Evolutionary conservation across 2,329 filamentous ascomycete genomes (phyloP).

Genomic region (Coleophoma cylindrospora): DNA sequence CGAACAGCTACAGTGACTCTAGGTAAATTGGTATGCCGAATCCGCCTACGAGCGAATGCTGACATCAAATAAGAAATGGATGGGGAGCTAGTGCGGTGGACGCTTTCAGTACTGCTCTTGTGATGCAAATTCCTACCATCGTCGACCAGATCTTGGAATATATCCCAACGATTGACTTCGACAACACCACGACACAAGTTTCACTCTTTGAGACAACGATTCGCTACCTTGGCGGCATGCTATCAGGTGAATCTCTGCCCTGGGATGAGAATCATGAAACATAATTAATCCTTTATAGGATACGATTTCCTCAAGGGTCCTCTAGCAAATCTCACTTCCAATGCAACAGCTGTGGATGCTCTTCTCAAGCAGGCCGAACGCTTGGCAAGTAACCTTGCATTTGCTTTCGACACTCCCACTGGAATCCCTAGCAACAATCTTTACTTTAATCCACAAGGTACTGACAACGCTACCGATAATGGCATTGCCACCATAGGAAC

Average conservation of each 20-base stretch:
- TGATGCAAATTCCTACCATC: slow-evolving; percentile 67
- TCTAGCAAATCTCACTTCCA: slow-evolving; percentile 42
- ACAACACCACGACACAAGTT: slow-evolving; percentile 50
- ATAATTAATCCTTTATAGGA: slow-evolving; percentile 28
- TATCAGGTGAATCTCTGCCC: slow-evolving; percentile 56
- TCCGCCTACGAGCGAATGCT: slow-evolving; percentile 3
- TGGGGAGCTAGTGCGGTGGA: slow-evolving; percentile 85
- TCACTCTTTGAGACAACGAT: slow-evolving; percentile 90
- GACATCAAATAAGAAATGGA: slow-evolving; percentile 53
- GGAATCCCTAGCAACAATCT: slow-evolving; percentile 72
- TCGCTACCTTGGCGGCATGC: slow-evolving; percentile 74
- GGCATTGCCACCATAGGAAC: slow-evolving; percentile 74
- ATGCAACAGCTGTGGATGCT: slow-evolving; percentile 39
- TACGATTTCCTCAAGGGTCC: slow-evolving; percentile 72
- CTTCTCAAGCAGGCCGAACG: slow-evolving; percentile 63
- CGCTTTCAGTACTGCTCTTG: slow-evolving; percentile 70
- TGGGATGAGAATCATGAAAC: neutral
- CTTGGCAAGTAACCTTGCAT: slow-evolving; percentile 68
- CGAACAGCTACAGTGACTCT: slow-evolving; percentile 61
- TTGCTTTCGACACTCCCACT: slow-evolving; percentile 71
- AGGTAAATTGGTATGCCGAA: slow-evolving; percentile 42
- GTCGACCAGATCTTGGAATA: slow-evolving; percentile 68
- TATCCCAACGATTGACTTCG: slow-evolving; percentile 68
- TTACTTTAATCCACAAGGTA: slow-evolving; percentile 47
- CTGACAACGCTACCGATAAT: slow-evolving; percentile 51